Conservation (phyloP, 2,329 filamentous ascomycete genomes). For the Cercospora sp. region DNA sequence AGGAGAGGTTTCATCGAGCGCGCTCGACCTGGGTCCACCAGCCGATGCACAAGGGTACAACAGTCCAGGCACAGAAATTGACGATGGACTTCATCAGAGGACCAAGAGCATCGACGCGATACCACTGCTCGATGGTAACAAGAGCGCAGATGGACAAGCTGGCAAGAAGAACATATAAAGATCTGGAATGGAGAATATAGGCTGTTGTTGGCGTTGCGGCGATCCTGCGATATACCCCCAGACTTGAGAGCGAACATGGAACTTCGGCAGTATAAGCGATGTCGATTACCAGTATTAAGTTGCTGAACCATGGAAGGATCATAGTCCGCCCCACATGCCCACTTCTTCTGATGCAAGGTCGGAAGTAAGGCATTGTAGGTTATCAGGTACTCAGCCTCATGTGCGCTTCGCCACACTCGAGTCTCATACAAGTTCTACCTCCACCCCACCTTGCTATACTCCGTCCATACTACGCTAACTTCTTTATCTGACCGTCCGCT, state of each 20-base stretch:
- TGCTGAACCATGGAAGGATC: neutral
- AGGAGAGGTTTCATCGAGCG: conserved; percentile 26
- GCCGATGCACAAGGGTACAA: conserved; percentile 22
- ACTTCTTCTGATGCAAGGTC: neutral
- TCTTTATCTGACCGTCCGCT: neutral
- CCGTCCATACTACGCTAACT: neutral
- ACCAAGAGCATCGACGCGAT: conserved; percentile 8
- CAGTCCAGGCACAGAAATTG: conserved; percentile 9
- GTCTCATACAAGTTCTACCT: neutral
- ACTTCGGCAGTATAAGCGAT: conserved; percentile 2
- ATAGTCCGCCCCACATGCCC: neutral
- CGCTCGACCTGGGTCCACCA: conserved; percentile 36
- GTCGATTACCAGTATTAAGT: neutral
- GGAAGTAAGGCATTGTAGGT: neutral
- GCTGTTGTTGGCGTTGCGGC: neutral
- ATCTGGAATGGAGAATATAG: neutral
- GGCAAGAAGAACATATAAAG: conserved; percentile 10
- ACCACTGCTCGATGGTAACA: conserved; percentile 2
- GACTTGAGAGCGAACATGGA: neutral
- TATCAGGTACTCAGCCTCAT: neutral
- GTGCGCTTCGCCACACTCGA: neutral
- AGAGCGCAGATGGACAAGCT: neutral
- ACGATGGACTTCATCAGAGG: conserved; percentile 9
- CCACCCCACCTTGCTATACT: neutral
- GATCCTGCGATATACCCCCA: conserved; percentile 1